Evolutionary conservation across 2,329 filamentous ascomycete species (phyloP), one percentile per base, ranked within the genome.

Genomic region (Colletotrichum siamense): DNA sequence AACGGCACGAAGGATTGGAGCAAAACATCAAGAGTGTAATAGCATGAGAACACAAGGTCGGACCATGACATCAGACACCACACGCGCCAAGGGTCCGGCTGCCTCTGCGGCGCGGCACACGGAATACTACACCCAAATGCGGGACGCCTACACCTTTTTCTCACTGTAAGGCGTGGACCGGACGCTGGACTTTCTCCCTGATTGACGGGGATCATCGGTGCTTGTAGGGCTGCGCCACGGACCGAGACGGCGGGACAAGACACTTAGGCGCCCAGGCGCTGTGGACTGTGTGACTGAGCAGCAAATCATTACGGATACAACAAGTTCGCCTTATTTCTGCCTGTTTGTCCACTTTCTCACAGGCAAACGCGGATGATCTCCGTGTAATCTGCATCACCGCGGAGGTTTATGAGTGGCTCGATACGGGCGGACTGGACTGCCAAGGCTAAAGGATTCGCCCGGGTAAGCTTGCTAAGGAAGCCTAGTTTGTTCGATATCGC

Each of bases 11-110:
- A 52, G 44, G 44, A 52, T 52, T 52, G 44, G 44, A 52, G 44
- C 8, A 18, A 39, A 52, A 26, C n/a, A 59, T 22, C 39, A 30
- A 39, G 28, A 61, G 57, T 22, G 57, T 59, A 34, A 49, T 32
- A 32, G 57, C 69, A 64, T 71, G 61, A 65, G 24, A 44, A 32
- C 24, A 26, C 15, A 32, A 30, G 36, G 44, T 71, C 59, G 8
- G 61, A 28, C 69, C 69, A 65, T 71, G 69, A 65, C 69, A 71
- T 71, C 69, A 71, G 69, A 36, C 69, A 68, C 18, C 22, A 68
- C 15, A 1, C n/a, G 15, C 32, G 15, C 36, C 36, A 24, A 65
- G 57, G 36, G 36, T 39, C 59, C n/a, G 59, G 69, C 59, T 71
- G 69, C 59, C 69, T 65, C 69, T 65, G 61, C n/a, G 39, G 57